Evolutionary conservation across 1,139 yeast species (phyloP), one percentile per base, ranked within the genome.

Genomic region (Saccharomycopsis hybrid): DNA sequence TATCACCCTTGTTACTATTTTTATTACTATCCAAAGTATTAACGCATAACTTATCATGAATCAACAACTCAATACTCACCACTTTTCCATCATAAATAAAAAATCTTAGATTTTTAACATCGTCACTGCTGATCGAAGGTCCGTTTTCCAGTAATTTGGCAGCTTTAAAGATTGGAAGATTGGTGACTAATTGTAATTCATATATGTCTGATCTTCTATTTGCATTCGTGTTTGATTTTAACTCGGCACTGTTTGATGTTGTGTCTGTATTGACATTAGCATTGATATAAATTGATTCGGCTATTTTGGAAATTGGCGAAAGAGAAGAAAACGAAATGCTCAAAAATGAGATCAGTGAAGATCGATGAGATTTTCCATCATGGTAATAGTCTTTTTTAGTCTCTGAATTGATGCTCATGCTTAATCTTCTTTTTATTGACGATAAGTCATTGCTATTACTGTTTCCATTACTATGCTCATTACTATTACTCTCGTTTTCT

Each of bases 1-100:
- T 18, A 5, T 46, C 31, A 13, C 27, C 28, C 13, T 45, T 5
- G 18, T 8, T 30, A 18, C 38, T 24, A n/a, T 9, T 9, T 24
- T 29, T 30, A n/a, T 44, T 40, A 11, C 25, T 37, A 31, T 43
- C 32, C 13, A 47, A n/a, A 7, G 46, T 33, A 11, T 41, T 41
- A 30, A 32, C 33, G 27, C 37, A 42, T 4, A 49, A 18, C 24
- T 46, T 49, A n/a, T 46, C 47, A 7, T 41, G 41, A 8, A 47
- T 43, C 27, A 29, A 31, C 4, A 50, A 25, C 30, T 44, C 46
- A 7, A 51, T 9, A 18, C 33, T 37, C 27, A 41, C 41, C 7
- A 51, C 39, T 18, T 11, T 31, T 5, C 54, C 54, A 31, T 48
- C 44, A 41, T 51, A 25, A 28, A 51, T 41, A 36, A 48, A 44